Base-by-base conservation (phyloP, 768 basidiomycete species). In the Guyanaporus albipodus region DNA sequence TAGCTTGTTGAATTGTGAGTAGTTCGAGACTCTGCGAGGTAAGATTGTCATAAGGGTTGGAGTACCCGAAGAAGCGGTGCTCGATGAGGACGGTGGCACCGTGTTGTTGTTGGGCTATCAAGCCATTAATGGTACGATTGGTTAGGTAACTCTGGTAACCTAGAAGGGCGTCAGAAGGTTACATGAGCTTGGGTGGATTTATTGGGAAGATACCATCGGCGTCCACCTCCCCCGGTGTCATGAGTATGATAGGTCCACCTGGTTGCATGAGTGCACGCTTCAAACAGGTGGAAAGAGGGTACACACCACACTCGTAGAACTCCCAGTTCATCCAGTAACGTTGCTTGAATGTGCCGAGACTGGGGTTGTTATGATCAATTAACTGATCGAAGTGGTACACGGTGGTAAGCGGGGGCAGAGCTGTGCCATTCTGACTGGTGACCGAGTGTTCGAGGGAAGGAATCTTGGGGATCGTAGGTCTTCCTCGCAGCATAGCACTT, bases 341-440 rank as follows among this genome's bases (percentile, higher is more conserved):
- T 63, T 87, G 86, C 58, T 79, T 70, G 67, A 88, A 88, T n/a
- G 83, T 87, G n/a, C 86, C 86, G n/a, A 77, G 66, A 24, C 70
- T 67, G n/a, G 82, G 79, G 50, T 78, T 66, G 32, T 60, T 71
- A 56, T 79, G 78, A 56, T 79, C 76, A 44, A 62, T 67, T 26
- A 63, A 39, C 37, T 67, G 66, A 33, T 67, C 45, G 18, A 68
- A 67, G 34, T 59, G 46, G 46, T 67, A 67, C 0, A 60, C 54
- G 5, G 62, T 67, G 7, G 50, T 51, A 37, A 62, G 42, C 6
- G 63, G 40, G 6, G 67, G 66, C 9, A 59, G 49, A 10, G 35
- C 40, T 12, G 61, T 57, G 14, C 61, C 67, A n/a, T 65, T 56
- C 14, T 44, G 50, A 33, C 53, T 56, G 3, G 34, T 52, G 28